Evolutionary conservation across 2,329 filamentous ascomycete genomes (phyloP).

Genomic region (Diaporthe sp.): DNA sequence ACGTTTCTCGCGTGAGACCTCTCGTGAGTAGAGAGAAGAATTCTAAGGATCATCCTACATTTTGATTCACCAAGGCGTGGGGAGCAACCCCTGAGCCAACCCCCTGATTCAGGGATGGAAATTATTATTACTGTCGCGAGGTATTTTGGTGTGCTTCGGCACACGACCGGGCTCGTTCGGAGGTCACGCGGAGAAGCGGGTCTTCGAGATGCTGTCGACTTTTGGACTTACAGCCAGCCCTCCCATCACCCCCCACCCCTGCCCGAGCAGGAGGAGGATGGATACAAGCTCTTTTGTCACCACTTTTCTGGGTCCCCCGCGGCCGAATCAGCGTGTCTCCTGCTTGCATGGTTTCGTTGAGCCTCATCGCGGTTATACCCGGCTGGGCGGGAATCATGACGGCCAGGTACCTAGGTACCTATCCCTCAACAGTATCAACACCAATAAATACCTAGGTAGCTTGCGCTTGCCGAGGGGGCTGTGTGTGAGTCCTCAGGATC

Average conservation of each 20-base stretch:
- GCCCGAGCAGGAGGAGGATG: neutral
- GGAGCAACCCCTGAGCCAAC: neutral
- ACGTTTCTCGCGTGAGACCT: neutral
- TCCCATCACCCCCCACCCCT: neutral
- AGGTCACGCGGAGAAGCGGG: slow-evolving; percentile 19
- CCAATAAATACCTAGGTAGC: too few species aligned
- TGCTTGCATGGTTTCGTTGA: slow-evolving; percentile 2
- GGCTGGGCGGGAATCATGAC: neutral
- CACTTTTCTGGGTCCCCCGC: neutral
- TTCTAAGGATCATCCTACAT: neutral
- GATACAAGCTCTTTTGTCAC: neutral
- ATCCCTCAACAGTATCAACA: neutral
- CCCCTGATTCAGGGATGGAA: slow-evolving; percentile 28
- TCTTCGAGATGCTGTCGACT: slow-evolving; percentile 1
- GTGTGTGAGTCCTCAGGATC: neutral
- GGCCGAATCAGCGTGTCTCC: neutral
- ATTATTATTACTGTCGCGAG: neutral
- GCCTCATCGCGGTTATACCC: neutral
- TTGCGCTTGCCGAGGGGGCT: neutral
- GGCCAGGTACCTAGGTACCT: neutral
- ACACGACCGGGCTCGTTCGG: slow-evolving; percentile 16
- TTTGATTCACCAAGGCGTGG: neutral
- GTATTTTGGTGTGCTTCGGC: neutral
- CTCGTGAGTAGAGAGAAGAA: too few species aligned
- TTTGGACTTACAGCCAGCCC: neutral